A percentile compares a stretch with the other conserved stretches of the same genome.
These are phyloP conservation scores for Kondoa subrosea DNA, from an alignment of 768 basidiomycete species.

Conservation along the genomic window DNA sequence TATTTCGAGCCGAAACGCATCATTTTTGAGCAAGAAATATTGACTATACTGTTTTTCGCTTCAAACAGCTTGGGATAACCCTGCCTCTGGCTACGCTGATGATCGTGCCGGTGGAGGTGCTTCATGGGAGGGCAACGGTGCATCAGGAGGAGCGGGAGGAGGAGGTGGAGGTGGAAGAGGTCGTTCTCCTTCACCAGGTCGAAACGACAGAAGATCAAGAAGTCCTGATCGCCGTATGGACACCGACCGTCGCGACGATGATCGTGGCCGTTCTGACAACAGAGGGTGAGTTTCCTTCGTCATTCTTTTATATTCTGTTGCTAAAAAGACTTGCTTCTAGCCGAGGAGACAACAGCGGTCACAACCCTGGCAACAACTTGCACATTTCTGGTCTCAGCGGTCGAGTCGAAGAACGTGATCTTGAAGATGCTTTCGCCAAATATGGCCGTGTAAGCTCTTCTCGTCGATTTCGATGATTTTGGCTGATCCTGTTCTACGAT, in stretches of 20 bases:
- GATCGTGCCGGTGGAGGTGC: background rate
- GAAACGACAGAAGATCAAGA: background rate
- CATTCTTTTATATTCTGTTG: background rate
- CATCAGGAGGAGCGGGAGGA: background rate
- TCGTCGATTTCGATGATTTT: conserved; percentile 6
- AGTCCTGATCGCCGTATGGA: background rate
- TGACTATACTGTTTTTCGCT: background rate
- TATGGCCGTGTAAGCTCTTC: conserved; percentile 53
- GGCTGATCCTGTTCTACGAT: background rate
- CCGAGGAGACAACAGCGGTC: conserved; percentile 25
- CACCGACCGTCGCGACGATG: background rate
- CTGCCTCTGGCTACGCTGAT: background rate
- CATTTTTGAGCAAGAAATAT: background rate
- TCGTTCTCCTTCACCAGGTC: background rate
- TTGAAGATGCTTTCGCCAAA: conserved; percentile 75
- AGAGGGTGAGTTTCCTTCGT: no score
- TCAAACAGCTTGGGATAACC: background rate
- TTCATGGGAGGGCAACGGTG: no score
- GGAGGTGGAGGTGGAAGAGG: background rate
- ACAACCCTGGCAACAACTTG: conserved; percentile 50
- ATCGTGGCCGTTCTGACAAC: background rate
- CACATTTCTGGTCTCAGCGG: conserved; percentile 47
- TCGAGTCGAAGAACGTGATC: conserved; percentile 60
- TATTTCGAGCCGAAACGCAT: background rate
- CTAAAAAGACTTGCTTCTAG: background rate